Evolutionary conservation across 441 rosid genomes (phyloP).

Genomic region (Erodium moschatum): DNA sequence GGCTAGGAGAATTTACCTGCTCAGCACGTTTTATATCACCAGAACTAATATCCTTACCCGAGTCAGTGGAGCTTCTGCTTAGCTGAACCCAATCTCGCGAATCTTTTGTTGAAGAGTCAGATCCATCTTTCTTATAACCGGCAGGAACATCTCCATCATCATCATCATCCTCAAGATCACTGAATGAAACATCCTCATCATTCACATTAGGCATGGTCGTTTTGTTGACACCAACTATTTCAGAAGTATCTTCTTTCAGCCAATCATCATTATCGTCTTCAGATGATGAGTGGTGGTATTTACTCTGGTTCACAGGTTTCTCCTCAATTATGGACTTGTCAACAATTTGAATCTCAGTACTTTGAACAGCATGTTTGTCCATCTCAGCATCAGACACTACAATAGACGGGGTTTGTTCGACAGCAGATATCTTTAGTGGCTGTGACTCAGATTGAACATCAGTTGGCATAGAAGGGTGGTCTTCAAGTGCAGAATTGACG

Average conservation of each 20-base stretch:
- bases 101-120: constrained; percentile 44
- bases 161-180: constrained; percentile 71
- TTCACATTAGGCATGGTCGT: constrained; percentile 36
- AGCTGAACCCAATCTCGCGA: constrained; percentile 57
- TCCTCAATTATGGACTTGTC: constrained; percentile 74
- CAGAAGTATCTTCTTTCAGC: constrained; percentile 69
- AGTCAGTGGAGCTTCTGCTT: constrained; percentile 36
- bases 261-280: constrained; percentile 85
- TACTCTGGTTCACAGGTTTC: constrained; percentile 26
- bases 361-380: constrained; percentile 56
- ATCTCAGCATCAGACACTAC: constrained; percentile 35
- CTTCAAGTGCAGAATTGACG: constrained; percentile 23
- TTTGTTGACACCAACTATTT: constrained; percentile 34
- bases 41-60: constrained; percentile 36
- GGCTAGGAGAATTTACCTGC: constrained; percentile 36
- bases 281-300: constrained; percentile 28
- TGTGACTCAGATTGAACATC: constrained; percentile 24
- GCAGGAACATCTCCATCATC: constrained; percentile 45
- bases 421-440: constrained; percentile 25
- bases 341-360: constrained; percentile 44
- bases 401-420: constrained; percentile 20
- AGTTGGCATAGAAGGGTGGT: constrained; percentile 35
- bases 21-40: constrained; percentile 25
- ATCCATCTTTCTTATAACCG: constrained; percentile 50
- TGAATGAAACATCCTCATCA: constrained; percentile 81